A percentile compares a stretch with the other conserved stretches of the same genome.
These are phyloP conservation scores for Dactylis glomerata DNA, from an alignment of 176 grass and related monocot species.

Conservation along the genomic window DNA sequence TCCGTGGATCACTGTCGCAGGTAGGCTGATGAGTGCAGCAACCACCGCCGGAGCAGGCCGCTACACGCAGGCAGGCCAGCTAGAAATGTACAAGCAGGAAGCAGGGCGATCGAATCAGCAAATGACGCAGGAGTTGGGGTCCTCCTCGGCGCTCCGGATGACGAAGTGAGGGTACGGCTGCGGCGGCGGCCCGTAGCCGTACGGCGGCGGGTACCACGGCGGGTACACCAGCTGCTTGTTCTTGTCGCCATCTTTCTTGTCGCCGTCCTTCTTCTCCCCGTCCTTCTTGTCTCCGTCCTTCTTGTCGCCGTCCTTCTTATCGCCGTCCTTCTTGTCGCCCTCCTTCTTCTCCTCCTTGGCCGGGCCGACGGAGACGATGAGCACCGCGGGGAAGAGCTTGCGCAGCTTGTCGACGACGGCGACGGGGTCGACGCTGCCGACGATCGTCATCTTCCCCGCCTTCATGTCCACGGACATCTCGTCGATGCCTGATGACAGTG, in stretches of 20 bases:
- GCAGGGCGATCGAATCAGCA: constrained; percentile 48
- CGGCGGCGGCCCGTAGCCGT: neutral
- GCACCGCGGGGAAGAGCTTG: constrained; percentile 20
- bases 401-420: constrained; percentile 49
- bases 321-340: neutral
- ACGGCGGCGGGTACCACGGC: constrained; percentile 5
- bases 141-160: constrained; percentile 62
- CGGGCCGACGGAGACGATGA: constrained; percentile 52
- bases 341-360: constrained; percentile 75
- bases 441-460: constrained; percentile 57
- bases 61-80: neutral
- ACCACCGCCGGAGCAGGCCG: neutral
- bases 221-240: constrained; percentile 22
- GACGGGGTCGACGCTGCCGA: constrained; percentile 62
- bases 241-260: constrained; percentile 6
- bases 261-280: neutral
- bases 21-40: neutral
- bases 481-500: constrained; percentile 49
- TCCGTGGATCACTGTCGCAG: neutral
- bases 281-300: neutral
- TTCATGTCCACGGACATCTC: constrained; percentile 66
- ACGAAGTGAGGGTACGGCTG: constrained; percentile 24
- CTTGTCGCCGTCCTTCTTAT: constrained; percentile 1
- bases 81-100: neutral
- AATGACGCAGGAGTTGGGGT: constrained; percentile 78